These are phyloP conservation scores for Gossypium davidsonii DNA, from an alignment of 441 rosid genomes.

Conservation along the genomic window DNA sequence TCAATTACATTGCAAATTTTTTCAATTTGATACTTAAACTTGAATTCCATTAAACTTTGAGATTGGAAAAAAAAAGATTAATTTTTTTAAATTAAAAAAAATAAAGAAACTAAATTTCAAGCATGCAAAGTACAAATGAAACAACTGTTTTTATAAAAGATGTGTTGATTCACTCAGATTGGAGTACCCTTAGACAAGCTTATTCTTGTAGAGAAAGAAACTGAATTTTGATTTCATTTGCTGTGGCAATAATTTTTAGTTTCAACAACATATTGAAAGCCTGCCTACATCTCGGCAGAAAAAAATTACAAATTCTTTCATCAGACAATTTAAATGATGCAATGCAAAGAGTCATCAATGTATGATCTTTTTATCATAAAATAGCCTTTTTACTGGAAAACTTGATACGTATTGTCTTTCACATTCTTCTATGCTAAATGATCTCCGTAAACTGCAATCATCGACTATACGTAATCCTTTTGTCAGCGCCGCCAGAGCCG, in stretches of 20 bases:
- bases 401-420: neutral
- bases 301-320: neutral
- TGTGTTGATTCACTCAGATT: too few relatives aligned
- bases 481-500: conserved; percentile 47
- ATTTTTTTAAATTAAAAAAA: too few relatives aligned
- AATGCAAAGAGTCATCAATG: neutral
- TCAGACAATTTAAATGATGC: neutral
- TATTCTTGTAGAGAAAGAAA: too few relatives aligned
- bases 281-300: neutral
- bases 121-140: too few relatives aligned
- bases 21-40: too few relatives aligned
- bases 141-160: too few relatives aligned
- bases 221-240: neutral
- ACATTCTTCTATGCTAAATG: neutral
- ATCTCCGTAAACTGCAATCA: neutral
- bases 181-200: too few relatives aligned
- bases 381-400: neutral
- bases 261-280: neutral
- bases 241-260: neutral
- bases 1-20: too few relatives aligned
- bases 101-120: too few relatives aligned
- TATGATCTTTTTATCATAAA: neutral
- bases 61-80: too few relatives aligned
- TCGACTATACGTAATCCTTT: neutral
- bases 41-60: too few relatives aligned